phyloP scores from a whole-genome alignment of 306 rosid genomes.

The Prunus mongolica region DNA sequence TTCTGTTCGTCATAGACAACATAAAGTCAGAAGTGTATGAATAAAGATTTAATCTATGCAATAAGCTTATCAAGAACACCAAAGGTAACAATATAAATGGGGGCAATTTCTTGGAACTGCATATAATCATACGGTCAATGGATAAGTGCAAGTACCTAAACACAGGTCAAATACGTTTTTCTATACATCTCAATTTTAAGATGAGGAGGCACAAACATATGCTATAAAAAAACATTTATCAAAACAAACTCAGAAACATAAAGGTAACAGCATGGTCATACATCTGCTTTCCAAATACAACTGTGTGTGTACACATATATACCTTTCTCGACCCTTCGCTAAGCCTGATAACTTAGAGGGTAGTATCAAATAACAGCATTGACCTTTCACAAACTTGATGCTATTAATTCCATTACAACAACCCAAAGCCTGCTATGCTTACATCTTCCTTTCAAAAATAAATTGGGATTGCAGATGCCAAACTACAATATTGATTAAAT shows the following conservation, averaged over 20 bases:
- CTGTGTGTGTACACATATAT: neutral
- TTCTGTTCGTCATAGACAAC: constrained; percentile 47
- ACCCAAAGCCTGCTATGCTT: neutral
- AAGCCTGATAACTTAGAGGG: neutral
- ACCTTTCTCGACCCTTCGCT: neutral
- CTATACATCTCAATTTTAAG: neutral
- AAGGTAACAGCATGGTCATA: neutral
- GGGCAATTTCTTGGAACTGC: neutral
- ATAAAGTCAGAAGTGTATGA: neutral
- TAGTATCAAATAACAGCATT: neutral
- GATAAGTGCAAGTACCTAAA: neutral
- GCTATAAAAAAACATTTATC: neutral
- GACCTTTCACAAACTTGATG: neutral
- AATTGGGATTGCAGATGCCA: neutral
- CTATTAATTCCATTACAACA: constrained; percentile 3
- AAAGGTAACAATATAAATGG: neutral
- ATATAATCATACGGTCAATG: neutral
- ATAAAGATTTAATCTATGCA: neutral
- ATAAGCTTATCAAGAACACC: neutral
- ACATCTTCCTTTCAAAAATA: neutral
- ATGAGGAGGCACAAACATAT: neutral
- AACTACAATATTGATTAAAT: neutral
- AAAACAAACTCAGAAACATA: neutral
- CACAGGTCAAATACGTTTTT: neutral
- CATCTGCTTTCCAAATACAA: neutral